These are phyloP conservation scores for Populus simonii DNA, from an alignment of 345 rosid genomes.

Conservation along the genomic window DNA sequence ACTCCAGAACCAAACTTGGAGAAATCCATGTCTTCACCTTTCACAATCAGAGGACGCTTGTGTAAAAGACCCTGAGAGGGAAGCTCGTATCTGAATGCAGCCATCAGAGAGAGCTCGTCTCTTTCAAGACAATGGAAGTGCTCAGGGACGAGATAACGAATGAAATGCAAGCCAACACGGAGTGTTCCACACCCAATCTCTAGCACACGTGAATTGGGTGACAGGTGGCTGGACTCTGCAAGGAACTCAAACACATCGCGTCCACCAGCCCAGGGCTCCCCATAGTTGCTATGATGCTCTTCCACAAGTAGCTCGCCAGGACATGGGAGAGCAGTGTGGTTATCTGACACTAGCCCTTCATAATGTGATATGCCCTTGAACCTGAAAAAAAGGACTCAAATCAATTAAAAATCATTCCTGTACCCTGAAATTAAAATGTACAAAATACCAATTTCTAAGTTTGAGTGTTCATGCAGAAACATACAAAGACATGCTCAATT, in stretches of 20 bases:
- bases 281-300: constrained; percentile 92
- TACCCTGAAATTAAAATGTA: neutral
- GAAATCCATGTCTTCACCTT: constrained; percentile 93
- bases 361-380: constrained; percentile 89
- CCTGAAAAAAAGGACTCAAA: constrained; percentile 33
- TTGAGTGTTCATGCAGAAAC: neutral
- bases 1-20: constrained; percentile 57
- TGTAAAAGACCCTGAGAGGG: constrained; percentile 87
- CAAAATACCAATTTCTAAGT: neutral
- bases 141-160: constrained; percentile 58
- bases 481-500: neutral
- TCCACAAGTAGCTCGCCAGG: constrained; percentile 91
- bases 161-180: constrained; percentile 91
- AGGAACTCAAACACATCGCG: constrained; percentile 91
- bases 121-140: constrained; percentile 86
- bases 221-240: constrained; percentile 49
- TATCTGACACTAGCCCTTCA: constrained; percentile 48
- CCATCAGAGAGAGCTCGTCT: constrained; percentile 95
- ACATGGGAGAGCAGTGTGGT: constrained; percentile 79
- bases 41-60: constrained; percentile 76
- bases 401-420: neutral
- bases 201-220: constrained; percentile 59
- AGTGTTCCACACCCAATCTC: constrained; percentile 98
- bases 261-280: constrained; percentile 99
- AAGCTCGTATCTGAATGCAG: constrained; percentile 90